Base-by-base conservation (phyloP, 192 early-diverging fungal genomes). In the Coemansia sp. region DNA sequence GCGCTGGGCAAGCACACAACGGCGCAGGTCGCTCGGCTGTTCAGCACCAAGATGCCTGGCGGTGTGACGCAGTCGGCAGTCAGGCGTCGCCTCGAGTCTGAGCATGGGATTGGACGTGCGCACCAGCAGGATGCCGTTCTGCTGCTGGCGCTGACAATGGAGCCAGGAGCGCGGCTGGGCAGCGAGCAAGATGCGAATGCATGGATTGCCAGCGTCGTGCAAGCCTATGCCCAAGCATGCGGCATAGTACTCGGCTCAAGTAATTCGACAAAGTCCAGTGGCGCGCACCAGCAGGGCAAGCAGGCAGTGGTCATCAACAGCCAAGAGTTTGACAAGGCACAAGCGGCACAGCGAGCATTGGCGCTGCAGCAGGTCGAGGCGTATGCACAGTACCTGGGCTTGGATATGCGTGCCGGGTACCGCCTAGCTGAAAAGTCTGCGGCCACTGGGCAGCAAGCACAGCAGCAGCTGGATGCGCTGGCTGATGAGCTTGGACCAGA, bases 31-130 rank as follows among this genome's bases (percentile, higher is more conserved):
- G 87, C 92, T 67, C 90, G 93, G 80, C 75, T 98, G 85, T 88
- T 98, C 50, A 86, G 86, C 76, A 79, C 86, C 68, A 98, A 98
- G 88, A 95, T 98, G 93, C 95, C 97, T 52, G 95, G 92, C 80
- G 94, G 95, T 40, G 93, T 96, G 72, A 87, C 90, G 24, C 90
- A 92, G 68, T 88, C 88, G 12, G 87, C 88, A 75, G 88, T 69
- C 88, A 93, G 80, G 81, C 90, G 38, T 82, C 84, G 47, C 72
- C 87, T 71, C 74, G 84, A 31, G 65, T 90, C 47, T 70, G 83
- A 66, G 79, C 85, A 62, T 62, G 82, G 74, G 7, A 75, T 97
- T 4, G 90, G 87, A 13, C 63, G 91, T 87, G 65, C 89, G 57
- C 89, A 92, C 65, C 87, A 93, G 66, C 87, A 88, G 41, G 93